A percentile compares a stretch with the other conserved stretches of the same genome.
phyloP scores from a whole-genome alignment of 2,329 filamentous ascomycete genomes.

The Ophiostoma sp. region DNA sequence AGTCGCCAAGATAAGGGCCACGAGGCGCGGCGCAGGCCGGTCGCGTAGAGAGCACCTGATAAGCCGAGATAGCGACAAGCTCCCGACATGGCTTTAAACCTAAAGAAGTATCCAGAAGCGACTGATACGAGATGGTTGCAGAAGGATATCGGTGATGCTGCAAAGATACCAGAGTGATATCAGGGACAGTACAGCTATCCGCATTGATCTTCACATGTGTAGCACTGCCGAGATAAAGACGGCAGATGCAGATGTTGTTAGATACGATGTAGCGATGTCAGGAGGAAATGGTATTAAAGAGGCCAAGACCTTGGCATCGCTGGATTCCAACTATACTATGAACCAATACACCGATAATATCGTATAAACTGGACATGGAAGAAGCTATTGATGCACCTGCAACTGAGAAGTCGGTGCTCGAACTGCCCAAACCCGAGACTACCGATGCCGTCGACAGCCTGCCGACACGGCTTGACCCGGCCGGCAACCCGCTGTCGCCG shows the following conservation, averaged over 20 bases:
- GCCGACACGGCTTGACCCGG: constrained; percentile 15
- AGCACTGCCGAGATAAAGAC: no score
- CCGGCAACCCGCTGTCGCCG: constrained; percentile 17
- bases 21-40: neutral
- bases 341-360: neutral
- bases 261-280: no score
- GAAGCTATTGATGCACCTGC: neutral
- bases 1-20: neutral
- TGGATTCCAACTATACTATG: neutral
- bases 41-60: neutral
- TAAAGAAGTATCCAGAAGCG: neutral
- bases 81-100: neutral
- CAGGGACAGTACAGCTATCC: no score
- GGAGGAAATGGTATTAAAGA: no score
- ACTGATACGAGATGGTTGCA: neutral
- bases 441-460: neutral
- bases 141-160: neutral
- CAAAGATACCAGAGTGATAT: neutral
- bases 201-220: no score
- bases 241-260: no score
- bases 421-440: neutral
- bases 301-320: no score
- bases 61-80: neutral
- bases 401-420: neutral
- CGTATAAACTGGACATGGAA: neutral